Evolutionary conservation across 2,329 filamentous ascomycete genomes (phyloP), one percentile per base, ranked within the genome.

Genomic region (Bipolaris victoriae): DNA sequence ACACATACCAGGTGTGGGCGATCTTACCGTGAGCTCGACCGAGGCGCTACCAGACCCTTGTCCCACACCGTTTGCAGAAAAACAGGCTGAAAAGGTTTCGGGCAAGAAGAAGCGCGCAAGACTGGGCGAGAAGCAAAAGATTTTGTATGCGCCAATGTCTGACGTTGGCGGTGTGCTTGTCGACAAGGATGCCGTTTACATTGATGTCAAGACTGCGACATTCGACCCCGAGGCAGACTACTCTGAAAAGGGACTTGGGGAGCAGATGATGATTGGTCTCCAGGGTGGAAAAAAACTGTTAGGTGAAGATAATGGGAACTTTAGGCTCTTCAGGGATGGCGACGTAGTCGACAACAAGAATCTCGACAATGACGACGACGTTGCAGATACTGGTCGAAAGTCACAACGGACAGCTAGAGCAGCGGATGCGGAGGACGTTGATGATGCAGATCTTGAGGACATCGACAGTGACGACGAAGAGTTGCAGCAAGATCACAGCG

Each of bases 161-260:
- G 95, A 99, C 77, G 92, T 97, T 33, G 96, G 93, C 64, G 95
- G 95, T 69, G 86, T 99, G 11, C 88, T 98, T 73, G 94, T 99
- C 49, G 95, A 99, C 66, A 96, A 96, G 60, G 95, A 99, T 77
- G 93, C 94, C 7, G 93, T 99, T 36, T 99, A 96, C 80, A 97
- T 90, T 61, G 86, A 90, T 69, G 79, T 90, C 41, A 89, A 88
- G 72, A 86, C 85, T 13, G 81, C 83, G 26, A 96, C 86, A 3
- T 97, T 99, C 64, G 81, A 87, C 60, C 77, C 78, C 2, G 87
- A 91, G 10, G 84, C 79, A 1, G 84, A 84, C 4, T 79, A 86
- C 36, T 84, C 84, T 29, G 90, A 97, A 66, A 87, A 91, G 44
- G 95, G 95, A n/a, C 84, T 98, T 52, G 95, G 95, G 39, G 95